A percentile compares a stretch with the other conserved stretches of the same genome.
Evolutionary conservation across 805 yeast species (phyloP).

Genomic region (Sungouiozyma intestinalis): DNA sequence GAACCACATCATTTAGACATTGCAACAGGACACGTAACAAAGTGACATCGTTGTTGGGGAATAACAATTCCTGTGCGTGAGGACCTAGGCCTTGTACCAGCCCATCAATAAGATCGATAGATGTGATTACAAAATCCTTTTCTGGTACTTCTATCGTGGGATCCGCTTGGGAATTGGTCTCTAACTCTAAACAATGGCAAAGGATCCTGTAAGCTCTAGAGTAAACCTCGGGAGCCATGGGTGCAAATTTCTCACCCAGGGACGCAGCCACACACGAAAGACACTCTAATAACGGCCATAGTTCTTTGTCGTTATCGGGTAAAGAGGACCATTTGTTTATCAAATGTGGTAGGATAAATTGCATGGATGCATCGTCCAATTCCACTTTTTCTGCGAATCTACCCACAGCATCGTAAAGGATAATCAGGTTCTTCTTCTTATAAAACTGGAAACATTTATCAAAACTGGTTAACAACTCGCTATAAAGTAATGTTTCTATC

Average conservation of each 20-base stretch:
- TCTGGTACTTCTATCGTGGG: constrained; percentile 71
- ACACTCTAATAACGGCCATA: constrained; percentile 91
- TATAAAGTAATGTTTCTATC: constrained; percentile 48
- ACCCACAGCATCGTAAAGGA: constrained; percentile 83
- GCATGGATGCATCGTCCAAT: constrained; percentile 46
- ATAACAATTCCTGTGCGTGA: constrained; percentile 40
- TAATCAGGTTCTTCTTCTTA: constrained; percentile 70
- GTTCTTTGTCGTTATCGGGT: constrained; percentile 67
- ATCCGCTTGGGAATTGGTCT: constrained; percentile 51
- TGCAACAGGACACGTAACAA: constrained; percentile 54
- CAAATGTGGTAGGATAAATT: constrained; percentile 67
- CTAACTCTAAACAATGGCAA: constrained; percentile 54
- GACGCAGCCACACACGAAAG: constrained; percentile 86
- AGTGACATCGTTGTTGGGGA: constrained; percentile 27
- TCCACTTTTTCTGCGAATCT: constrained; percentile 71
- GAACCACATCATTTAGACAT: constrained; percentile 63
- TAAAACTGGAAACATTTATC: constrained; percentile 64
- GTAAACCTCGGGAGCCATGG: constrained; percentile 81
- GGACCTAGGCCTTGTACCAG: constrained; percentile 77
- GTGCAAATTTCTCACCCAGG: constrained; percentile 74
- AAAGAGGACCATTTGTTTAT: constrained; percentile 70
- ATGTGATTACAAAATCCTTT: constrained; percentile 80
- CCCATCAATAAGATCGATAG: constrained; percentile 86
- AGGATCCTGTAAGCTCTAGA: constrained; percentile 66
- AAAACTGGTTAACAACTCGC: constrained; percentile 59